Evolutionary conservation across 164 flowering plant genomes (phyloP).

Genomic region (Warburgia ugandensis): DNA sequence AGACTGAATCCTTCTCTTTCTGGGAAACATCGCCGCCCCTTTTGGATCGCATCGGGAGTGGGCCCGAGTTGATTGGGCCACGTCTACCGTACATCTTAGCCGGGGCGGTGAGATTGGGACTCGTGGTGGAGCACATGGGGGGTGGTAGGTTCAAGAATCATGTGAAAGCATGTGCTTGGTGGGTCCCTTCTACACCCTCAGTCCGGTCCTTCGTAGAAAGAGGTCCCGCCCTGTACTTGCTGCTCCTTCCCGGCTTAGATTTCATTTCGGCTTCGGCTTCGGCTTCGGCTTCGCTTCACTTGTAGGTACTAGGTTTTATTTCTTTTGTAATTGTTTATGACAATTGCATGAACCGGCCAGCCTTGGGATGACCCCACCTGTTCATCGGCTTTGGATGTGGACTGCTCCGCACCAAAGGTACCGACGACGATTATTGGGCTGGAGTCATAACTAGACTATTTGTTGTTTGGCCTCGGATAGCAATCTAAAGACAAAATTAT

Average conservation of each 20-base stretch:
- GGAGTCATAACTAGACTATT: too few relatives aligned
- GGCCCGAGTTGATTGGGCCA: neutral
- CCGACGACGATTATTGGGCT: too few relatives aligned
- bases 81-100: too few relatives aligned
- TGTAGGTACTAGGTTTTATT: neutral
- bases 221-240: neutral
- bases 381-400: too few relatives aligned
- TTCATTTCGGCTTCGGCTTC: neutral
- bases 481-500: too few relatives aligned
- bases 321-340: too few relatives aligned
- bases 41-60: neutral
- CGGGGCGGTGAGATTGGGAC: neutral
- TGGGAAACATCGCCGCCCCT: neutral
- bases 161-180: conserved; percentile 17
- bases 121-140: neutral
- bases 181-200: conserved; percentile 1
- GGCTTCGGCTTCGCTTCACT: neutral
- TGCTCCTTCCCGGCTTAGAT: neutral
- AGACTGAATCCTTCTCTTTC: neutral
- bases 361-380: too few relatives aligned
- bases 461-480: too few relatives aligned
- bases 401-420: too few relatives aligned
- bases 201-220: neutral
- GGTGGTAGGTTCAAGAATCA: conserved; percentile 8
- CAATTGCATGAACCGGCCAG: too few relatives aligned